A percentile compares a stretch with the other conserved stretches of the same genome.
Evolutionary conservation across 148 eudicot species (phyloP).

Genomic region (Persicaria tinctoria): DNA sequence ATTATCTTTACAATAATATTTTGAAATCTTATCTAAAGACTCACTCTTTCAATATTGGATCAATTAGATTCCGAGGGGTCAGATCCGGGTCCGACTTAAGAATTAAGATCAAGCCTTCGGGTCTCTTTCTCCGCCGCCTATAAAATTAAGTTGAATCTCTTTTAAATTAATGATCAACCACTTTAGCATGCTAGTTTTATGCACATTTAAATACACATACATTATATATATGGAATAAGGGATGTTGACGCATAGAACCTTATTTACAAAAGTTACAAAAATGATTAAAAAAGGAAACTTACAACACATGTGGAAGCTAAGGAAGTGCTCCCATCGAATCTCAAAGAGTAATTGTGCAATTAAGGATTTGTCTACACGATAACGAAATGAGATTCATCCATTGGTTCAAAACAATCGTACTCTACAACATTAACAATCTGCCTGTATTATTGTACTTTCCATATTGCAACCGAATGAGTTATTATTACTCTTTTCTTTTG

Average conservation of each 20-base stretch:
- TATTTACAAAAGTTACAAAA: not conserved
- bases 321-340: no score
- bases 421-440: not conserved
- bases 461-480: no score
- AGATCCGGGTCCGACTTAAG: no score
- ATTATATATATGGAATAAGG: not conserved
- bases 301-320: not conserved
- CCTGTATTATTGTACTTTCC: not conserved
- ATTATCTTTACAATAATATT: no score
- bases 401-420: not conserved
- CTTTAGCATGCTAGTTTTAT: constrained; percentile 10
- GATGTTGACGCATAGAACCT: not conserved
- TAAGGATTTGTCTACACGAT: not conserved
- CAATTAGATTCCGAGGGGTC: no score
- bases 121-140: constrained; percentile 10
- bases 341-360: not conserved
- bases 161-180: not conserved
- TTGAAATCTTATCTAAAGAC: no score
- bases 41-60: no score
- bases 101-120: not conserved
- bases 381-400: not conserved
- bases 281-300: not conserved
- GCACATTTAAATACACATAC: not conserved
- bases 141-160: not conserved
- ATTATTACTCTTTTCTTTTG: no score